These are phyloP conservation scores for Lichtheimia corymbifera DNA, from an alignment of 371 early-diverging fungal species.

Conservation along the genomic window DNA sequence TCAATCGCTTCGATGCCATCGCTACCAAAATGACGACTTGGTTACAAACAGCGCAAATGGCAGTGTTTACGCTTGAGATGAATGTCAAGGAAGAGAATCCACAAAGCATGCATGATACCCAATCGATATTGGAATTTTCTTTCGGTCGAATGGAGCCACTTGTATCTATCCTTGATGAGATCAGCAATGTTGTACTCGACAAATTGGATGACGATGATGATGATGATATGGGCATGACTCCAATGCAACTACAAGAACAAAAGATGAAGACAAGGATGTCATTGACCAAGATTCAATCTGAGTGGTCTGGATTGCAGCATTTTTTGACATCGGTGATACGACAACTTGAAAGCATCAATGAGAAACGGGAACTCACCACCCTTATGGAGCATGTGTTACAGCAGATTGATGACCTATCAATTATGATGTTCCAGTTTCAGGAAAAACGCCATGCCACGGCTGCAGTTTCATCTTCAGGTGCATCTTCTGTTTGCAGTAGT, in stretches of 20 bases:
- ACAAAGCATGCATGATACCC: slow-evolving; percentile 28
- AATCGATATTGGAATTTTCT: slow-evolving; percentile 38
- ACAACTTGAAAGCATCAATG: slow-evolving; percentile 19
- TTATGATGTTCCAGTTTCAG: slow-evolving; percentile 46
- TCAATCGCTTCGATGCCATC: slow-evolving; percentile 35
- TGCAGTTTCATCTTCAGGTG: slow-evolving; percentile 19
- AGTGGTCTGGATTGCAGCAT: slow-evolving; percentile 52
- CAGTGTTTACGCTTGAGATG: slow-evolving; percentile 54
- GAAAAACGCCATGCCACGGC: slow-evolving; percentile 36
- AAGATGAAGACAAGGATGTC: slow-evolving; percentile 18
- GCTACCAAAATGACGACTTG: slow-evolving; percentile 40
- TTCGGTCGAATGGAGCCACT: slow-evolving; percentile 52
- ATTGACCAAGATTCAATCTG: slow-evolving; percentile 45
- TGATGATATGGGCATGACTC: not conserved
- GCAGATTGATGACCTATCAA: slow-evolving; percentile 42
- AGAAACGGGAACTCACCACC: slow-evolving; percentile 22
- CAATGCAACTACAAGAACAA: slow-evolving; percentile 5
- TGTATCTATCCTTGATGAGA: slow-evolving; percentile 45
- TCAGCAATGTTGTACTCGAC: slow-evolving; percentile 42
- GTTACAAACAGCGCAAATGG: slow-evolving; percentile 56
- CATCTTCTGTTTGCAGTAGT: not conserved
- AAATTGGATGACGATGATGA: slow-evolving; percentile 33
- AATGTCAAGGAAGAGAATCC: slow-evolving; percentile 39
- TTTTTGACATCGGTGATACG: slow-evolving; percentile 41
- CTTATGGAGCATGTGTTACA: slow-evolving; percentile 31